These are phyloP conservation scores for Penicillium dipodomyicola DNA, from an alignment of 495 filamentous ascomycete species.

Conservation along the genomic window DNA sequence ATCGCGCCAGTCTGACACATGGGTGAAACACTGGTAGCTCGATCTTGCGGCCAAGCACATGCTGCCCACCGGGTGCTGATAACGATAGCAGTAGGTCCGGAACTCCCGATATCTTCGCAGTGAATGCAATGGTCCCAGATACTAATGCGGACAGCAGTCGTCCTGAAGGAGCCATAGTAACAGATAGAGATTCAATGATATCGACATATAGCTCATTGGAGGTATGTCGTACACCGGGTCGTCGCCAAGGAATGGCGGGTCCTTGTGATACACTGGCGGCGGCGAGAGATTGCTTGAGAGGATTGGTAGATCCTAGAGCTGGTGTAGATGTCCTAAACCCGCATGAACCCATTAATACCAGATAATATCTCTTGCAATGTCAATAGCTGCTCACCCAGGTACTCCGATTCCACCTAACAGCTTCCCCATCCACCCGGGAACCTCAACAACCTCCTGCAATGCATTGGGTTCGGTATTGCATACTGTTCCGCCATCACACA, in stretches of 20 bases:
- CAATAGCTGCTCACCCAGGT: slow-evolving; percentile 55
- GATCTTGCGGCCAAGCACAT: slow-evolving; percentile 68
- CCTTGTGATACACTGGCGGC: slow-evolving; percentile 41
- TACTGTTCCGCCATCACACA: slow-evolving; percentile 92
- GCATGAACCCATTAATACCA: background rate
- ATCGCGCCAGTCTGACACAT: slow-evolving; percentile 80
- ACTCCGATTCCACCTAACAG: slow-evolving; percentile 84
- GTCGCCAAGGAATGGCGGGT: slow-evolving; percentile 78
- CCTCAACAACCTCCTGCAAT: slow-evolving; percentile 85
- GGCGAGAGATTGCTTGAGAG: slow-evolving; percentile 47
- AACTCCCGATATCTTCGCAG: slow-evolving; percentile 88
- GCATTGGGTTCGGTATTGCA: slow-evolving; percentile 93
- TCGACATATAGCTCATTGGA: slow-evolving; percentile 98
- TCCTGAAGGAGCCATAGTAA: slow-evolving; percentile 87
- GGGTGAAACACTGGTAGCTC: slow-evolving; percentile 96
- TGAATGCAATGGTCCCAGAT: slow-evolving; percentile 92
- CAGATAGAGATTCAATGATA: slow-evolving; percentile 82
- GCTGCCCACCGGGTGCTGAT: slow-evolving; percentile 69
- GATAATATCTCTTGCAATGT: background rate
- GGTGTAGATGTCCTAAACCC: slow-evolving; percentile 42
- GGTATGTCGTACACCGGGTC: slow-evolving; percentile 89
- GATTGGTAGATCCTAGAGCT: slow-evolving; percentile 40
- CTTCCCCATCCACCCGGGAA: slow-evolving; percentile 85
- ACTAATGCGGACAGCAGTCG: slow-evolving; percentile 81
- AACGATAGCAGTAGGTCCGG: slow-evolving; percentile 85